phyloP scores from a whole-genome alignment of 495 filamentous ascomycete species.

The Cercophora newfieldiana region DNA sequence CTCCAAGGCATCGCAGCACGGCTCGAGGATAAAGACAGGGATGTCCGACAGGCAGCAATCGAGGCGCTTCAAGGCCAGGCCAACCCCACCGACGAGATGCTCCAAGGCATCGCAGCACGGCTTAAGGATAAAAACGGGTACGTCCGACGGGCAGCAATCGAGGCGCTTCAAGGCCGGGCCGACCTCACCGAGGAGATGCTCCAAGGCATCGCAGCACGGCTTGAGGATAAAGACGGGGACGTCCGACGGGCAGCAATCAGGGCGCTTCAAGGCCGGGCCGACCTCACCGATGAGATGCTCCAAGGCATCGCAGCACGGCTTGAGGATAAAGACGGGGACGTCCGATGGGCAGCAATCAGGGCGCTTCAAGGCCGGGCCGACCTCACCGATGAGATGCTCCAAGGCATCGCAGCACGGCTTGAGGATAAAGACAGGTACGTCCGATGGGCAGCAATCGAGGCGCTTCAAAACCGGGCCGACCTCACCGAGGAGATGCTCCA shows the following conservation, averaged over 20 bases:
- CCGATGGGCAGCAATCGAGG: constrained; percentile 14
- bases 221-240: constrained; percentile 8
- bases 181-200: constrained; percentile 18
- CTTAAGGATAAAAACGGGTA: constrained; percentile 9
- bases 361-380: not conserved
- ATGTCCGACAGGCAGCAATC: constrained; percentile 14
- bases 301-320: constrained; percentile 17
- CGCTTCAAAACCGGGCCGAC: not conserved
- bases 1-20: constrained; percentile 17
- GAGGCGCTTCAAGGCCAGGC: constrained; percentile 5
- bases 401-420: constrained; percentile 9
- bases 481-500: constrained; percentile 15
- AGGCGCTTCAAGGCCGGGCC: constrained; percentile 3
- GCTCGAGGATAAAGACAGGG: constrained; percentile 19
- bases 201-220: constrained; percentile 6
- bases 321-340: constrained; percentile 13
- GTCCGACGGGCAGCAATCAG: constrained; percentile 17
- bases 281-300: constrained; percentile 7
- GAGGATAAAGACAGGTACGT: constrained; percentile 8
- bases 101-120: constrained; percentile 12
- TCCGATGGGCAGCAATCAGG: not conserved
- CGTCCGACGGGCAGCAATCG: constrained; percentile 16
- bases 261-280: constrained; percentile 6
- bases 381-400: constrained; percentile 14
- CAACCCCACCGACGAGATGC: constrained; percentile 13